Conservation (phyloP, 306 rosid genomes). For the Vigna nakashimae region DNA sequence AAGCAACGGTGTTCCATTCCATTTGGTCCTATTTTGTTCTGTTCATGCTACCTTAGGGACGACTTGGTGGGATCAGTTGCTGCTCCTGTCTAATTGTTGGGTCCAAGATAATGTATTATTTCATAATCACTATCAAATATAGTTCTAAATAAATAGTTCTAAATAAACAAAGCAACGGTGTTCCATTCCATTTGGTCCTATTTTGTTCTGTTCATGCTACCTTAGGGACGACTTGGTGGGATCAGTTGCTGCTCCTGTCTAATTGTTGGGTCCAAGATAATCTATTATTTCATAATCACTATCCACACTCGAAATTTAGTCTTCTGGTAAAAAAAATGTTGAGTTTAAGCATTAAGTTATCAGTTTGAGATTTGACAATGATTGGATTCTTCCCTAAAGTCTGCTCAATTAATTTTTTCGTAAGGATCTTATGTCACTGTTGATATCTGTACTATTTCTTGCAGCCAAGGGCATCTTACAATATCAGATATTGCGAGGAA, state of each 20-base stretch:
- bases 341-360: background rate
- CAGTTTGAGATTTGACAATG: constrained; percentile 25
- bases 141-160: no score
- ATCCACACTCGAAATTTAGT: background rate
- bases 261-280: background rate
- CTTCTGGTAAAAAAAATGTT: background rate
- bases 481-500: constrained; percentile 91
- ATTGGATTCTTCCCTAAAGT: constrained; percentile 12
- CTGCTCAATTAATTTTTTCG: constrained; percentile 25
- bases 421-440: constrained; percentile 9
- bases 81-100: background rate
- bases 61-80: background rate
- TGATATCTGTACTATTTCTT: constrained; percentile 39
- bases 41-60: constrained; percentile 1
- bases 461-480: constrained; percentile 80
- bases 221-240: background rate
- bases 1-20: background rate
- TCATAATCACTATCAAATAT: background rate
- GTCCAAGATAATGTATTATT: background rate
- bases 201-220: background rate
- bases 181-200: background rate
- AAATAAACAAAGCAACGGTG: background rate
- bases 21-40: background rate
- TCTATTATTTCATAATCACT: background rate
- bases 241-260: background rate